Evolutionary conservation across 768 basidiomycete species (phyloP).

Genomic region (Imleria badia): DNA sequence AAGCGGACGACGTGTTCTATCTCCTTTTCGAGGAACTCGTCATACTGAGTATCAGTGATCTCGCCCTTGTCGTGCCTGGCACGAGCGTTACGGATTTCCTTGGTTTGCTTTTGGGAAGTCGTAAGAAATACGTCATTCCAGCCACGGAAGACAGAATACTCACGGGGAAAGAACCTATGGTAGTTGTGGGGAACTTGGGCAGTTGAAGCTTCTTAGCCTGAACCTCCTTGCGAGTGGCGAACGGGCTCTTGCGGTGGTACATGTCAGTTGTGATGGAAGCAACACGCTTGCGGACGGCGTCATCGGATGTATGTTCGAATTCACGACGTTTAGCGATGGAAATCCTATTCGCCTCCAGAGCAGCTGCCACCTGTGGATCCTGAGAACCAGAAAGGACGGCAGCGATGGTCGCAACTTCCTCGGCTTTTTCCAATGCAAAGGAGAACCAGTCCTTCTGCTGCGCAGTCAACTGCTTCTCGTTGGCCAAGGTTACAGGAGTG

Average conservation of each 20-base stretch:
- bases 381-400: constrained; percentile 84
- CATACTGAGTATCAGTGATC: constrained; percentile 83
- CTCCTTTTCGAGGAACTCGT: constrained; percentile 98
- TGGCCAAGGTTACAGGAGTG: constrained; percentile 93
- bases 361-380: constrained; percentile 63
- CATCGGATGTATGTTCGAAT: constrained; percentile 93
- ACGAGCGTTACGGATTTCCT: constrained; percentile 97
- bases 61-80: constrained; percentile 93
- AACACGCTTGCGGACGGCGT: constrained; percentile 92
- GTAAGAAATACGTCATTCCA: constrained; percentile 3
- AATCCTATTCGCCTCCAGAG: constrained; percentile 83
- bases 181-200: constrained; percentile 98
- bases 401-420: constrained; percentile 86
- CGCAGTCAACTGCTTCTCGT: constrained; percentile 84
- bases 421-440: constrained; percentile 94
- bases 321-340: constrained; percentile 94
- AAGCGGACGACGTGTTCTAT: constrained; percentile 90
- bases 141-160: constrained; percentile 19
- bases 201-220: constrained; percentile 88
- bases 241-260: constrained; percentile 87
- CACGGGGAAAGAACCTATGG: constrained; percentile 97
- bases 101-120: constrained; percentile 73
- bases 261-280: constrained; percentile 83
- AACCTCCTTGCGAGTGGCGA: constrained; percentile 81
- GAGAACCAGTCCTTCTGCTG: constrained; percentile 98